phyloP scores from a whole-genome alignment of 1,284 basidiomycete genomes.

The Cystobasidium pallidum region DNA sequence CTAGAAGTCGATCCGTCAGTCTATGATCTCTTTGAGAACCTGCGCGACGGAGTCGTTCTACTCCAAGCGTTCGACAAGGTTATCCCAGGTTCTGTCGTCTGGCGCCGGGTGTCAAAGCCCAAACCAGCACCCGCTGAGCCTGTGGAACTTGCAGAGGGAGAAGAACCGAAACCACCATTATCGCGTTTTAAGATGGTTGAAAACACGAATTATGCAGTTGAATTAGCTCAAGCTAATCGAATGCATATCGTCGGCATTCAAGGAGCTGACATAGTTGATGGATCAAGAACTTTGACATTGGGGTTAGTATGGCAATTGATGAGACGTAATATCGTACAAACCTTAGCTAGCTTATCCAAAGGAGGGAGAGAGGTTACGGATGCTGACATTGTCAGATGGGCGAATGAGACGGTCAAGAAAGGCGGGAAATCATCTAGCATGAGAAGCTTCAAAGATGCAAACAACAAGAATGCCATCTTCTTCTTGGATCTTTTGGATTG shows the following conservation, averaged over 20 bases:
- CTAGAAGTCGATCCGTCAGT: conserved; percentile 94
- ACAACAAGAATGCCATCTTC: conserved; percentile 87
- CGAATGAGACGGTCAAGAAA: conserved; percentile 84
- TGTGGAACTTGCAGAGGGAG: conserved; percentile 65
- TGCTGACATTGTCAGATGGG: conserved; percentile 93
- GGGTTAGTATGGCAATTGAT: conserved; percentile 98
- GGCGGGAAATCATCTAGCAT: conserved; percentile 69
- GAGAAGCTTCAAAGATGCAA: conserved; percentile 91
- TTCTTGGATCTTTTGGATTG: conserved; percentile 91
- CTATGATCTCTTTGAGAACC: conserved; percentile 93
- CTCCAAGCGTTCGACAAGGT: conserved; percentile 97
- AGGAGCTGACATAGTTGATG: conserved; percentile 95
- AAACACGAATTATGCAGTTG: conserved; percentile 95
- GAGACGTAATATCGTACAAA: conserved; percentile 88
- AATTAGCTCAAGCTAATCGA: conserved; percentile 85
- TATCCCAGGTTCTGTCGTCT: conserved; percentile 84
- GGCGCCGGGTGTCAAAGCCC: conserved; percentile 85
- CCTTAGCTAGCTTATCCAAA: conserved; percentile 72
- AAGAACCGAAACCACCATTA: conserved; percentile 75
- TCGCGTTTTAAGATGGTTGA: conserved; percentile 97
- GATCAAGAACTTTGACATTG: conserved; percentile 83
- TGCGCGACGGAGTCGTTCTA: conserved; percentile 85
- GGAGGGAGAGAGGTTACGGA: conserved; percentile 82
- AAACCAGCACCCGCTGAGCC: conserved; percentile 57
- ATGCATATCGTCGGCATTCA: conserved; percentile 98